Evolutionary conservation across 106 monocot species (phyloP).

Genomic region (Phalaenopsis aphrodite): DNA sequence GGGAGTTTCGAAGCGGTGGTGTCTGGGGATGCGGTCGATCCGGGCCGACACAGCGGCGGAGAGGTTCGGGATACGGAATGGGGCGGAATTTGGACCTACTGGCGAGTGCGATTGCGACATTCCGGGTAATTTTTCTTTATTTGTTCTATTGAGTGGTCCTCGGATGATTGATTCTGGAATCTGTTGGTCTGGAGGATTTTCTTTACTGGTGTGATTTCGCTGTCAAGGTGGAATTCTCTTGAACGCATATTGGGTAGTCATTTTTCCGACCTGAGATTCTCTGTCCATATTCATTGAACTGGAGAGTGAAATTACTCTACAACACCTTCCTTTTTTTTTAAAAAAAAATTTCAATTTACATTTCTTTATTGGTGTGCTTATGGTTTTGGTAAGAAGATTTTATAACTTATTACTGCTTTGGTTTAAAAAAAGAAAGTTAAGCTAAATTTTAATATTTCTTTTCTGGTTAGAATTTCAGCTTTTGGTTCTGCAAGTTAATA

Average conservation of each 20-base stretch:
- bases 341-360: not conserved
- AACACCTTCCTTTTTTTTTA: no score
- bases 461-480: not conserved
- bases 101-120: slow-evolving; percentile 6
- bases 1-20: slow-evolving; percentile 28
- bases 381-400: not conserved
- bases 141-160: not conserved
- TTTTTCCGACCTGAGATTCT: not conserved
- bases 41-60: slow-evolving; percentile 23
- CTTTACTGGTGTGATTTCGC: not conserved
- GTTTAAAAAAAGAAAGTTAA: no score
- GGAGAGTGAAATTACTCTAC: no score
- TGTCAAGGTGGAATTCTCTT: not conserved
- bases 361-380: not conserved
- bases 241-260: no score
- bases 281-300: no score
- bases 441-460: no score
- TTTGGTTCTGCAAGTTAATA: not conserved
- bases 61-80: not conserved
- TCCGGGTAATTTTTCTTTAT: slow-evolving; percentile 5
- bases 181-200: not conserved
- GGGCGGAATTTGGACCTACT: not conserved
- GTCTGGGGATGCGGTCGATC: slow-evolving; percentile 30
- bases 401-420: no score
- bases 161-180: not conserved